Evolutionary conservation across 176 grass and related monocot genomes (phyloP).

Genomic region (Ensete glaucum): DNA sequence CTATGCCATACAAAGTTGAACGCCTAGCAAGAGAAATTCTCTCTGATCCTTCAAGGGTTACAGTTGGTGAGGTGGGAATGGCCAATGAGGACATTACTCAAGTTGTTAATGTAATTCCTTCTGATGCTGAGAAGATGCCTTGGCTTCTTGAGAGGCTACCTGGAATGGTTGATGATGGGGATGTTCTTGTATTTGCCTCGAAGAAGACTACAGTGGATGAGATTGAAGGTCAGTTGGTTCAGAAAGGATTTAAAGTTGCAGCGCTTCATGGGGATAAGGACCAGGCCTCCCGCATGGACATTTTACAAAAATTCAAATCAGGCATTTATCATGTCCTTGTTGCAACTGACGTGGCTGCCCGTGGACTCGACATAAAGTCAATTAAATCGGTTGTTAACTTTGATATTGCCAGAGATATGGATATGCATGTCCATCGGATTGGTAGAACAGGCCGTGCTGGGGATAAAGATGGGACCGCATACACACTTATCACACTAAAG

Average conservation of each 20-base stretch:
- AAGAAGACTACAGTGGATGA: constrained; percentile 91
- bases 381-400: constrained; percentile 98
- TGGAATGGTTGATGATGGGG: constrained; percentile 89
- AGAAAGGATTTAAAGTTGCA: constrained; percentile 77
- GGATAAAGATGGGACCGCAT: constrained; percentile 95
- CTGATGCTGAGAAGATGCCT: constrained; percentile 88
- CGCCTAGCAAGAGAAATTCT: constrained; percentile 90
- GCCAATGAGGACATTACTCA: constrained; percentile 99
- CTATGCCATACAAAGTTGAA: constrained; percentile 97
- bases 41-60: constrained; percentile 81
- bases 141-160: constrained; percentile 83
- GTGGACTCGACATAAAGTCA: constrained; percentile 96
- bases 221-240: constrained; percentile 70
- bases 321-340: constrained; percentile 90
- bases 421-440: constrained; percentile 97
- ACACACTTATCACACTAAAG: constrained; percentile 83
- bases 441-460: constrained; percentile 92
- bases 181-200: constrained; percentile 86
- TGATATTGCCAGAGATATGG: constrained; percentile 94
- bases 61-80: constrained; percentile 88
- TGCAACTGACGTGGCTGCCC: constrained; percentile 95
- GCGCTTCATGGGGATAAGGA: constrained; percentile 97
- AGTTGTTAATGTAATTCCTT: constrained; percentile 87
- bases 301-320: constrained; percentile 85
- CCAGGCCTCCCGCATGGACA: constrained; percentile 91